These are phyloP conservation scores for Phoma sp. DNA, from an alignment of 2,329 filamentous ascomycete species.

Conservation along the genomic window DNA sequence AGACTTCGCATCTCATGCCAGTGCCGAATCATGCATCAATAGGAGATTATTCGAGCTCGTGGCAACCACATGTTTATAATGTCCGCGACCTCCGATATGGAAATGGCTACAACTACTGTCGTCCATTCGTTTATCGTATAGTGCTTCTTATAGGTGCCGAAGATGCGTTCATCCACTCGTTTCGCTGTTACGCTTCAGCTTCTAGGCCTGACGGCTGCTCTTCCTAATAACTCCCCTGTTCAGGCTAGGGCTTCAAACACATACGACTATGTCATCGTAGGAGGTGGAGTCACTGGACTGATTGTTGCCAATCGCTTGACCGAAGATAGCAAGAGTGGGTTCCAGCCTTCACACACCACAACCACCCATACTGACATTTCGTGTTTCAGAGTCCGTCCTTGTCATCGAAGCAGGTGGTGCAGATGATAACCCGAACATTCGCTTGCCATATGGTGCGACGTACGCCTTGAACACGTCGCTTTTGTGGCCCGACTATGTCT, in stretches of 20 bases:
- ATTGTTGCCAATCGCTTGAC: constrained; percentile 36
- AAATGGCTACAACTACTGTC: constrained; percentile 1
- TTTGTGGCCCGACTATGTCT: constrained; percentile 26
- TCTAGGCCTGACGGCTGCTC: constrained; percentile 21
- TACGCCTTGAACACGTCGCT: constrained; percentile 30
- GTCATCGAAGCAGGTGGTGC: constrained; percentile 37
- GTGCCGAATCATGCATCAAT: constrained; percentile 5
- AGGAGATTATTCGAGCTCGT: constrained; percentile 8
- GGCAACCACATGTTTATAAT: constrained; percentile 5
- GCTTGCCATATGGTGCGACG: constrained; percentile 32
- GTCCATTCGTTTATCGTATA: constrained; percentile 1
- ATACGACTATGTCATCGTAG: constrained; percentile 39
- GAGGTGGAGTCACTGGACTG: constrained; percentile 37
- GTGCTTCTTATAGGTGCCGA: neutral
- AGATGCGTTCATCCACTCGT: constrained; percentile 28
- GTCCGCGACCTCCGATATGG: neutral
- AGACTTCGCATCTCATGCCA: neutral
- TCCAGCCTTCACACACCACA: neutral
- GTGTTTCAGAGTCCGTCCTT: constrained; percentile 29
- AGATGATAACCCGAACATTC: constrained; percentile 32
- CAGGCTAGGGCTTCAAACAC: constrained; percentile 19
- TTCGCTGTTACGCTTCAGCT: constrained; percentile 23
- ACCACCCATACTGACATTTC: constrained; percentile 6
- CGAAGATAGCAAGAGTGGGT: constrained; percentile 25
- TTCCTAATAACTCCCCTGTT: constrained; percentile 12